phyloP scores from a whole-genome alignment of 106 monocot genomes.

The Triglochin maritima region DNA sequence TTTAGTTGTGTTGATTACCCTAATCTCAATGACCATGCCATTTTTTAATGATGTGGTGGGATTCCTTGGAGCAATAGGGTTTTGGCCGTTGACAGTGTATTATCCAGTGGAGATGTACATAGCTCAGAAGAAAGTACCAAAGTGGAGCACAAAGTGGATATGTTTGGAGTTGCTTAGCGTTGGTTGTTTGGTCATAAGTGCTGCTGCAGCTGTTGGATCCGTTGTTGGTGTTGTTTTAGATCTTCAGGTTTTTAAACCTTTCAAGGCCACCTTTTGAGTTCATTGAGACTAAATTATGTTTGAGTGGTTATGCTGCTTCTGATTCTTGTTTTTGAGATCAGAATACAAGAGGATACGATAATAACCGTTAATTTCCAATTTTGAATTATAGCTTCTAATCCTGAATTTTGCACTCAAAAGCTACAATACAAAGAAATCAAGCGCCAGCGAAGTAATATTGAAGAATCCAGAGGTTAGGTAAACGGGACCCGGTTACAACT shows the following conservation, averaged over 20 bases:
- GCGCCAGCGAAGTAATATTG: too few relatives aligned
- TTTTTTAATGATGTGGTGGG: constrained; percentile 15
- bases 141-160: constrained; percentile 8
- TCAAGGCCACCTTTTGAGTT: constrained; percentile 8
- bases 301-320: background rate
- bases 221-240: constrained; percentile 9
- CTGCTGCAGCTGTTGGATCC: constrained; percentile 8
- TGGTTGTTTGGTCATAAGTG: constrained; percentile 1
- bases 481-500: too few relatives aligned
- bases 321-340: too few relatives aligned
- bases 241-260: constrained; percentile 5
- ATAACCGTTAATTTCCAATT: too few relatives aligned
- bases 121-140: constrained; percentile 1
- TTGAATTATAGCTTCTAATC: too few relatives aligned
- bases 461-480: too few relatives aligned
- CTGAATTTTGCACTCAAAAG: too few relatives aligned
- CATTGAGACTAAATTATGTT: too few relatives aligned
- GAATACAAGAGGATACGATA: too few relatives aligned
- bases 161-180: constrained; percentile 6
- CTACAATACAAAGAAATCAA: too few relatives aligned
- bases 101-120: constrained; percentile 15
- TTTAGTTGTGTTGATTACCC: constrained; percentile 10
- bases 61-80: constrained; percentile 10
- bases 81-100: constrained; percentile 15
- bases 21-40: constrained; percentile 8